phyloP scores from a whole-genome alignment of 2,329 filamentous ascomycete species.

The Beauveria bassiana region DNA sequence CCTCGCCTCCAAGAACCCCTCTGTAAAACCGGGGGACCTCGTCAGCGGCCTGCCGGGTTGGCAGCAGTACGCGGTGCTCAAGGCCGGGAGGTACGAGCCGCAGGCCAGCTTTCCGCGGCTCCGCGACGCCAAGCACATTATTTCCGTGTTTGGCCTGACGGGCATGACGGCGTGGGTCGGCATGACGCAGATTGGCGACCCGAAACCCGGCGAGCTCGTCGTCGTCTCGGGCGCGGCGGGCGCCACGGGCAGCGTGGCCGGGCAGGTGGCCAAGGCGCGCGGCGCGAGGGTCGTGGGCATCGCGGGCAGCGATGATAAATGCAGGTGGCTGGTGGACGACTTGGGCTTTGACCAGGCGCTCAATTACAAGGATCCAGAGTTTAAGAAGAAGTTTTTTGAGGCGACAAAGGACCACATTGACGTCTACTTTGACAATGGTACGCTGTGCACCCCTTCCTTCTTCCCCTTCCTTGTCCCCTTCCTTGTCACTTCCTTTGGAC shows the following conservation, averaged over 20 bases:
- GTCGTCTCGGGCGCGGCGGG: slow-evolving; percentile 73
- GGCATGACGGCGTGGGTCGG: slow-evolving; percentile 73
- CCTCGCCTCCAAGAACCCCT: slow-evolving; percentile 48
- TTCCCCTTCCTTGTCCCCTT: too few relatives aligned
- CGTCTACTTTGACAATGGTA: slow-evolving; percentile 63
- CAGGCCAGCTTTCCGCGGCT: slow-evolving; percentile 32
- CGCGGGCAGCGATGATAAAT: slow-evolving; percentile 61
- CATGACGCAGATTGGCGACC: slow-evolving; percentile 58
- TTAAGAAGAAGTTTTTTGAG: slow-evolving; percentile 50
- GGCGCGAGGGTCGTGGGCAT: slow-evolving; percentile 56
- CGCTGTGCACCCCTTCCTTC: slow-evolving; percentile 5
- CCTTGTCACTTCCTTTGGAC: too few relatives aligned
- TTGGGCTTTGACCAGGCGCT: slow-evolving; percentile 60
- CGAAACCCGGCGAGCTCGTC: slow-evolving; percentile 63
- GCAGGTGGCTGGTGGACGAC: slow-evolving; percentile 53
- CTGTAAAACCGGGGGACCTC: slow-evolving; percentile 49
- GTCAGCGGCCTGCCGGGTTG: slow-evolving; percentile 52
- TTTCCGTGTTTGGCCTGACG: slow-evolving; percentile 57
- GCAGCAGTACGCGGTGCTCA: slow-evolving; percentile 56
- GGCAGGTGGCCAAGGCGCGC: slow-evolving; percentile 70
- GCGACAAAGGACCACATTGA: slow-evolving; percentile 54
- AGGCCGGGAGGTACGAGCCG: slow-evolving; percentile 41
- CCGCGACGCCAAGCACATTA: slow-evolving; percentile 46
- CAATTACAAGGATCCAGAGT: slow-evolving; percentile 61
- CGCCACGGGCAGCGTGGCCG: slow-evolving; percentile 67